Percentiles rank a stretch among this genome's conserved stretches.
These are phyloP conservation scores for Fusarium austroafricanum DNA, from an alignment of 2,329 filamentous ascomycete species.

Conservation along the genomic window DNA sequence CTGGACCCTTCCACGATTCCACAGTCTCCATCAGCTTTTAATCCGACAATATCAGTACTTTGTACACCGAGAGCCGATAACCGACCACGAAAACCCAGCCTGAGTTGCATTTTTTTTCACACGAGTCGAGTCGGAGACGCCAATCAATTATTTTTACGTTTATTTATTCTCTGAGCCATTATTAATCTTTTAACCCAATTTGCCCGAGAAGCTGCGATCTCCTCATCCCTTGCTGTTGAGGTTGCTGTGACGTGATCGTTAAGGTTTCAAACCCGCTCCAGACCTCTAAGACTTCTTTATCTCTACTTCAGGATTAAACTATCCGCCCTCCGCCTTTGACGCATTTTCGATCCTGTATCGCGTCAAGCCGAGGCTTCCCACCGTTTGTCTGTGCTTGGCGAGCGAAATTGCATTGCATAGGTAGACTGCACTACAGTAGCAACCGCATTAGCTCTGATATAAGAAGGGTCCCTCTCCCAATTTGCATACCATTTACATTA, in stretches of 20 bases:
- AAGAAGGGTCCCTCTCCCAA: slow-evolving; percentile 32
- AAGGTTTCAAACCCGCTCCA: slow-evolving; percentile 29
- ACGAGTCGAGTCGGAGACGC: slow-evolving; percentile 20
- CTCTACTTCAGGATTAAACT: slow-evolving; percentile 15
- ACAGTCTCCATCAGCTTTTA: slow-evolving; percentile 13
- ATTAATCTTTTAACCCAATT: slow-evolving; percentile 10
- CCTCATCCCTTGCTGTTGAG: slow-evolving; percentile 32
- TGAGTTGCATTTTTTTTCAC: slow-evolving; percentile 15
- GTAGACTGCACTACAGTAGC: neutral
- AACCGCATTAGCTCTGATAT: slow-evolving; percentile 39
- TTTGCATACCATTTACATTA: slow-evolving; percentile 14
- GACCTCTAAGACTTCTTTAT: neutral
- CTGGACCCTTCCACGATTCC: slow-evolving; percentile 32
- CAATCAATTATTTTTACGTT: slow-evolving; percentile 38
- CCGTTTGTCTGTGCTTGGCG: slow-evolving; percentile 24
- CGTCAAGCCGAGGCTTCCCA: slow-evolving; percentile 39
- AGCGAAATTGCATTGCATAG: slow-evolving; percentile 22
- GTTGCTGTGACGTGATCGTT: slow-evolving; percentile 40
- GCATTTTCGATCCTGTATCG: slow-evolving; percentile 38
- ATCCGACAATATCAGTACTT: slow-evolving; percentile 21
- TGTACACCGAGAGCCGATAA: slow-evolving; percentile 41
- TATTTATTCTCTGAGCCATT: slow-evolving; percentile 3
- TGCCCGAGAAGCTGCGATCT: neutral
- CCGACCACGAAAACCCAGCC: slow-evolving; percentile 27
- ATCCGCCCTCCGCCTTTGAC: slow-evolving; percentile 27